phyloP scores from a whole-genome alignment of 495 filamentous ascomycete species.

The Pseudevernia furfuracea region DNA sequence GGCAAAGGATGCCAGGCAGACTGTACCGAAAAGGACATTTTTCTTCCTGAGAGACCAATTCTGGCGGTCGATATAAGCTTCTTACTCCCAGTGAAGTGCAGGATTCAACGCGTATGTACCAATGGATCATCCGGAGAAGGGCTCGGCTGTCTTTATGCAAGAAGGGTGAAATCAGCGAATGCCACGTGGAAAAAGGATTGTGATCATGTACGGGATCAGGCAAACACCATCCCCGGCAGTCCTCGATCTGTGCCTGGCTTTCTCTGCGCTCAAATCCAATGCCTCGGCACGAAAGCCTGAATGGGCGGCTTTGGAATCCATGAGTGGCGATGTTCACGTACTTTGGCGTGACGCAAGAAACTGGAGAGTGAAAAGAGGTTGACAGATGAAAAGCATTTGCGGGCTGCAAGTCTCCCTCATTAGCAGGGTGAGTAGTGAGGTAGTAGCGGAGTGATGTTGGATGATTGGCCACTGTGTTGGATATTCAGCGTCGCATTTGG shows the following conservation, averaged over 20 bases:
- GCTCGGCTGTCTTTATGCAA: neutral
- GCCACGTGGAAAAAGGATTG: neutral
- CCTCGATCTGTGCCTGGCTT: neutral
- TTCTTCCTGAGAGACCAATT: conserved; percentile 12
- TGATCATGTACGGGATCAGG: neutral
- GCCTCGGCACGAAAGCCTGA: neutral
- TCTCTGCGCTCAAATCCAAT: neutral
- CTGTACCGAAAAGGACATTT: conserved; percentile 25
- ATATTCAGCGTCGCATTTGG: neutral
- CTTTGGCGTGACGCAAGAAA: neutral
- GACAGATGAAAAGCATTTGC: neutral
- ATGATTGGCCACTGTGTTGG: neutral
- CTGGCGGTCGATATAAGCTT: neutral
- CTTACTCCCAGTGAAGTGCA: neutral
- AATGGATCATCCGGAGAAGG: neutral
- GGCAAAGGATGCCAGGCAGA: conserved; percentile 33
- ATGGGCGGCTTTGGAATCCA: neutral
- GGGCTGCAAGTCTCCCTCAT: neutral
- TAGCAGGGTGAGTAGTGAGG: neutral
- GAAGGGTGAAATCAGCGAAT: neutral
- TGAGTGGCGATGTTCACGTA: neutral
- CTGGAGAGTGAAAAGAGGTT: neutral
- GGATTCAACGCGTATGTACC: neutral
- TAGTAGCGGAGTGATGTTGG: neutral
- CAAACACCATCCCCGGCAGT: neutral